Evolutionary conservation across 441 rosid genomes (phyloP).

Genomic region (Melastoma candidum): DNA sequence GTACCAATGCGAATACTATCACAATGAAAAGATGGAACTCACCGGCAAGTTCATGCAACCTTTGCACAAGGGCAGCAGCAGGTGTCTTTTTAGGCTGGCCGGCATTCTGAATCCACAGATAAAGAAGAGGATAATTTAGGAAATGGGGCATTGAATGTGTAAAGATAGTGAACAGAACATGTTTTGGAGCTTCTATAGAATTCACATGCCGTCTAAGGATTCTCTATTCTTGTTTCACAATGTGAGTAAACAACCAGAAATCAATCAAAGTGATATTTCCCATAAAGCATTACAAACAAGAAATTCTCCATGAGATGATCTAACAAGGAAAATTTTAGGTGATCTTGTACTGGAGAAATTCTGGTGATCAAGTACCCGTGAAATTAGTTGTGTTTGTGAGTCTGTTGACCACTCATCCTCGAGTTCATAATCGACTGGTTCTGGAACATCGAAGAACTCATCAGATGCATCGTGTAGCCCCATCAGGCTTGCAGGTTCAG

Average conservation of each 20-base stretch:
- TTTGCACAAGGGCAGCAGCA: conserved; percentile 58
- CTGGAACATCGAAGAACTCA: conserved; percentile 92
- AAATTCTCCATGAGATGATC: conserved; percentile 5
- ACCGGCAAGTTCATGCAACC: conserved; percentile 74
- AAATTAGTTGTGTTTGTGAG: conserved; percentile 22
- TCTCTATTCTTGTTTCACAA: no score
- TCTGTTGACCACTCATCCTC: conserved; percentile 42
- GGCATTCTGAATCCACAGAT: conserved; percentile 23
- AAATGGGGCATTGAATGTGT: no score
- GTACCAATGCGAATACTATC: conserved; percentile 7
- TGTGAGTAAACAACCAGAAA: neutral
- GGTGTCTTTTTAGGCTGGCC: conserved; percentile 41
- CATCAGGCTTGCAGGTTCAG: conserved; percentile 37
- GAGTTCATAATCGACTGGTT: conserved; percentile 29
- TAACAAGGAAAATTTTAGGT: no score
- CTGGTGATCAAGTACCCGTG: conserved; percentile 28
- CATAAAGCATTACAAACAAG: conserved; percentile 1
- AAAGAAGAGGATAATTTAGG: conserved; percentile 3
- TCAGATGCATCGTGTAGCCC: conserved; percentile 53
- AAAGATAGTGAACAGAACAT: no score
- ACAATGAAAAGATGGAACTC: conserved; percentile 10
- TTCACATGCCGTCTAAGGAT: no score
- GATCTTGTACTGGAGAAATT: no score
- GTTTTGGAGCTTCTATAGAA: no score
- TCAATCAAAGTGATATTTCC: conserved; percentile 3